Evolutionary conservation across 2,329 filamentous ascomycete genomes (phyloP).

Genomic region (Tothia fuscella): DNA sequence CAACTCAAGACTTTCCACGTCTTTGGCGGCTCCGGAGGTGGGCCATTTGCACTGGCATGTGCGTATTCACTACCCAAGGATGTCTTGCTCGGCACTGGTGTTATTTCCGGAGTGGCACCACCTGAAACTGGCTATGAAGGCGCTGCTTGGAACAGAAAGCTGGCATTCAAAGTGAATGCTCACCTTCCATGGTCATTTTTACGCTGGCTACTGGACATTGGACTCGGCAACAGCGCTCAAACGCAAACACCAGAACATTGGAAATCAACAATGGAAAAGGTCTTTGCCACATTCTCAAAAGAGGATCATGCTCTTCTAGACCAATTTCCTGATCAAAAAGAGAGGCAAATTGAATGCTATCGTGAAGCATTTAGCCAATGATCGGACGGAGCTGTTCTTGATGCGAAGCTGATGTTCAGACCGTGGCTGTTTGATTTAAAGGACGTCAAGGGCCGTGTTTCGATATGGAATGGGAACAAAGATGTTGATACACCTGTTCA

Average conservation of each 20-base stretch:
- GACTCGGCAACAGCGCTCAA: not conserved
- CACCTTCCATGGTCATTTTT: conserved; percentile 9
- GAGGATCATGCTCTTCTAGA: not conserved
- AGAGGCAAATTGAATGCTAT: not conserved
- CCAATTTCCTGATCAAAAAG: not conserved
- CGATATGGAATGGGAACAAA: conserved; percentile 10
- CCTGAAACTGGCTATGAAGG: conserved; percentile 7
- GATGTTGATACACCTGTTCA: conserved; percentile 11
- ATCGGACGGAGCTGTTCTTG: conserved; percentile 7
- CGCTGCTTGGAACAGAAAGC: conserved; percentile 8
- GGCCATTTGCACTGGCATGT: conserved; percentile 37
- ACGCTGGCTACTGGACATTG: not conserved
- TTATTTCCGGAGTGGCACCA: conserved; percentile 8
- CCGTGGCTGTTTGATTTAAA: conserved; percentile 11
- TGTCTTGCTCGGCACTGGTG: conserved; percentile 9
- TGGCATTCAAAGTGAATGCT: conserved; percentile 10
- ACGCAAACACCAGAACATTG: not conserved
- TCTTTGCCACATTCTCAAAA: not conserved
- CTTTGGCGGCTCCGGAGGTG: conserved; percentile 35
- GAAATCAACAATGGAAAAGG: not conserved
- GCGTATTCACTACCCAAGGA: not conserved
- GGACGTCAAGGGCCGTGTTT: conserved; percentile 9
- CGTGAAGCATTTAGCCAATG: conserved; percentile 1
- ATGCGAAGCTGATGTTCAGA: conserved; percentile 9
- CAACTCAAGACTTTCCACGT: conserved; percentile 30